These are phyloP conservation scores for Diutina pseudorugosa DNA, from an alignment of 1,139 yeast species.

Conservation along the genomic window DNA sequence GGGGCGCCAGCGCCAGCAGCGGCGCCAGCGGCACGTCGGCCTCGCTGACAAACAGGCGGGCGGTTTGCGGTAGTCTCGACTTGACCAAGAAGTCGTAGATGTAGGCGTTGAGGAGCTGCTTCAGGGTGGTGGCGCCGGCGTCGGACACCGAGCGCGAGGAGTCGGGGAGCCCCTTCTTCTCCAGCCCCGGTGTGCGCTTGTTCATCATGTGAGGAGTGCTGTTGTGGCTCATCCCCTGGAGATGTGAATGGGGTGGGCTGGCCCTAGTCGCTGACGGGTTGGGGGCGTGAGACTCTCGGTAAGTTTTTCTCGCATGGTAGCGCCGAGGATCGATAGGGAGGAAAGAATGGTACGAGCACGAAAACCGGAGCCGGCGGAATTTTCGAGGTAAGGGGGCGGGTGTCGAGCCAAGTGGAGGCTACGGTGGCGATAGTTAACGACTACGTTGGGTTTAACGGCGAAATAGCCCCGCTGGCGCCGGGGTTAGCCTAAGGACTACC, in stretches of 20 bases:
- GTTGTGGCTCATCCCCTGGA: conserved; percentile 20
- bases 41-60: conserved; percentile 60
- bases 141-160: conserved; percentile 25
- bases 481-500: too few relatives aligned
- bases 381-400: not conserved
- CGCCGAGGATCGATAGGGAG: not conserved
- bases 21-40: conserved; percentile 39
- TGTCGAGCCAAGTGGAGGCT: not conserved
- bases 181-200: conserved; percentile 18
- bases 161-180: not conserved
- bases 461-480: too few relatives aligned
- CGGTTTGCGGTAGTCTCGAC: conserved; percentile 60
- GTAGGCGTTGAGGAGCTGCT: conserved; percentile 69
- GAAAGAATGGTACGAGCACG: conserved; percentile 1
- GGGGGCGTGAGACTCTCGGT: not conserved
- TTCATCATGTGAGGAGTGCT: conserved; percentile 23
- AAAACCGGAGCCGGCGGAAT: conserved; percentile 5
- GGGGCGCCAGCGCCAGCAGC: conserved; percentile 12
- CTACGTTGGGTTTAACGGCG: too few relatives aligned
- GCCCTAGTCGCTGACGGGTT: not conserved
- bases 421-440: too few relatives aligned
- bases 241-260: not conserved
- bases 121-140: conserved; percentile 41
- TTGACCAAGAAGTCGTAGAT: conserved; percentile 79
- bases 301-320: not conserved